Base-by-base conservation (phyloP, 495 filamentous ascomycete genomes). In the Immersiella caudata region DNA sequence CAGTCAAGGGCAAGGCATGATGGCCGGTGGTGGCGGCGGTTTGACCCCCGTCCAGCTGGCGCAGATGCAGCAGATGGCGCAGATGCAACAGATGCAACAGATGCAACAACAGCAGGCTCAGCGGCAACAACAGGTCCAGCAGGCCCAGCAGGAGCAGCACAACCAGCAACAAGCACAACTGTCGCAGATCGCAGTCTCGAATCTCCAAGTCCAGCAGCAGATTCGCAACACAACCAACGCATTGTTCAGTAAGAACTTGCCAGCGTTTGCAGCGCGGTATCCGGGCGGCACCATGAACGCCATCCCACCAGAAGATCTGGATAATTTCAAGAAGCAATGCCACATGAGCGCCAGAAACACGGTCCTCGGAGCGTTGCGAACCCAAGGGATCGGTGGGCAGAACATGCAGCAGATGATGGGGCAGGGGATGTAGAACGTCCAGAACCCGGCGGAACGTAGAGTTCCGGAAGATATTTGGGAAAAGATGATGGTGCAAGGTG, bases 241-340 rank as follows among this genome's bases (percentile, higher is more conserved):
- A 16, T 75, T 81, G 62, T 82, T 86, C 25, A 67, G 77, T 8
- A 82, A 85, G 60, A 70, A 83, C n/a, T 79, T 88, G 68, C 76
- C 80, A 7, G 74, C 76, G 5, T 76, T 85, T 46, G 67, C 74
- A 25, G 71, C 70, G 16, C 80, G 81, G 29, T 86, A 54, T 55
- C 75, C 74, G 22, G 74, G 74, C 5, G 70, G 56, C 60, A 73
- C 63, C 66, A 77, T 79, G 6, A 70, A 57, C 60, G 72, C 63
- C 66, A 77, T 79, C 49, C 79, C 71, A 66, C 76, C 58, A 33
- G 78, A 80, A 6, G 62, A 68, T 54, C 26, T 76, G 55, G 74
- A 76, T 0, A 66, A 74, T n/a, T 76, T 78, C 40, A 78, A 76
- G 67, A 63, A 65, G 21, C 56, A 26, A 12, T 78, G 75, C 56